Base-by-base conservation (phyloP, 2,329 filamentous ascomycete genomes). In the Delphinella strobiligena region DNA sequence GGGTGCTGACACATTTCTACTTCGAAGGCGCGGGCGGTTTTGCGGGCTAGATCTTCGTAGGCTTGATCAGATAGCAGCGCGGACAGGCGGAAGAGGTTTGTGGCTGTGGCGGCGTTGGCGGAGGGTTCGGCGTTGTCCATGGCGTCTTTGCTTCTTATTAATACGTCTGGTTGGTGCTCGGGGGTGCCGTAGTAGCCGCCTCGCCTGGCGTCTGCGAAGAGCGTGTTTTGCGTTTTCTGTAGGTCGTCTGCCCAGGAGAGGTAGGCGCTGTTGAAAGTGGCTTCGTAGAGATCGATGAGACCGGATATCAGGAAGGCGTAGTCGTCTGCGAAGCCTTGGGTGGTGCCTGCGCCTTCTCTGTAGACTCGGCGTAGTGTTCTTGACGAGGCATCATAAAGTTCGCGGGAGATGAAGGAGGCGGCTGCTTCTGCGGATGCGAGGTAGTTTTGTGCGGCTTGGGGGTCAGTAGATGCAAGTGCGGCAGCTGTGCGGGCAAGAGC, bases 111-210 rank as follows among this genome's bases (percentile, higher is more conserved):
- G 30, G 85, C 86, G 55, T 98, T 98, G 37, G 84, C 82, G 0
- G 86, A 91, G 1, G 91, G 91, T 44, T 91, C 81, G 1, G 86
- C 80, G 4, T 85, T 85, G 59, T 98, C 91, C 73, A 95, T 95
- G 47, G 87, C 91, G 46, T 93, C 86, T 62, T 98, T 98, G 36
- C 95, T 73, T 17, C 89, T 80, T 44, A 96, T 74, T 43, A 95
- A 80, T 19, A 81, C 72, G 51, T 87, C 76, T 1, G 77, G 66
- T 8, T 80, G 76, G 31, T 70, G 61, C 10, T 67, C 62, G 4
- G 71, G 63, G 1, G 82, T 87, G 4, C 78, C 79, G 63, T 83
- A 91, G 68, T 89, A 91, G 22, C 74, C 84, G 43, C 63, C 49
- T 36, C 51, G 51, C 43, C 61, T 46, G 3, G 65, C 56, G 49